phyloP scores from a whole-genome alignment of 148 eudicot genomes.

The Suaeda aralocaspica region DNA sequence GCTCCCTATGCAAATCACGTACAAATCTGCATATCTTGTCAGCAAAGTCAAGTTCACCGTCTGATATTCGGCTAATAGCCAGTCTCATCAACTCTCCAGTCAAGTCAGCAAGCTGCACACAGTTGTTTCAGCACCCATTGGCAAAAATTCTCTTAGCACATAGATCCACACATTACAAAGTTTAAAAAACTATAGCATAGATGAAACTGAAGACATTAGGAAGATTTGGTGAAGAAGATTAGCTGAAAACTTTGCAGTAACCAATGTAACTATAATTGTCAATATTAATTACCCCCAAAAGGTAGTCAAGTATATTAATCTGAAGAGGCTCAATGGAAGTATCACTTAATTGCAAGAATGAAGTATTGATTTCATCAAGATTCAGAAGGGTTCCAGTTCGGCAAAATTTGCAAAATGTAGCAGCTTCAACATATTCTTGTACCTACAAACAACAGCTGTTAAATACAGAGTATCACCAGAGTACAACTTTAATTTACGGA shows the following conservation, averaged over 20 bases:
- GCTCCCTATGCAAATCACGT: constrained; percentile 75
- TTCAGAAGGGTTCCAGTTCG: constrained; percentile 67
- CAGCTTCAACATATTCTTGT: constrained; percentile 98
- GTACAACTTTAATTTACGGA: neutral
- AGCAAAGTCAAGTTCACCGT: constrained; percentile 87
- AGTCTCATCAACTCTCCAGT: constrained; percentile 98
- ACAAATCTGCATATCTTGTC: constrained; percentile 85
- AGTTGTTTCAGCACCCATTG: constrained; percentile 14
- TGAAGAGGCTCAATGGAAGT: constrained; percentile 76
- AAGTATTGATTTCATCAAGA: constrained; percentile 83
- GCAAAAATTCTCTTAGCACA: neutral
- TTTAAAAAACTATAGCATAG: neutral
- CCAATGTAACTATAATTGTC: neutral
- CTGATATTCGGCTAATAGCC: constrained; percentile 95
- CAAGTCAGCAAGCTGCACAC: constrained; percentile 81
- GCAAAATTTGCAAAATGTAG: constrained; percentile 87
- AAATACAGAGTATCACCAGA: neutral
- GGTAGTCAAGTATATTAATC: constrained; percentile 83
- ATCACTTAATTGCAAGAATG: constrained; percentile 58
- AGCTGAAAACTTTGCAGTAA: neutral
- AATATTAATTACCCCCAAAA: constrained; percentile 74
- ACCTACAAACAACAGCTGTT: constrained; percentile 42
- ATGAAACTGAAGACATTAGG: neutral
- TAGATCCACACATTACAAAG: neutral
- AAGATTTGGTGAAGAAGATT: neutral